Evolutionary conservation across 2,329 filamentous ascomycete genomes (phyloP).

Genomic region (Lachnellula cervina): DNA sequence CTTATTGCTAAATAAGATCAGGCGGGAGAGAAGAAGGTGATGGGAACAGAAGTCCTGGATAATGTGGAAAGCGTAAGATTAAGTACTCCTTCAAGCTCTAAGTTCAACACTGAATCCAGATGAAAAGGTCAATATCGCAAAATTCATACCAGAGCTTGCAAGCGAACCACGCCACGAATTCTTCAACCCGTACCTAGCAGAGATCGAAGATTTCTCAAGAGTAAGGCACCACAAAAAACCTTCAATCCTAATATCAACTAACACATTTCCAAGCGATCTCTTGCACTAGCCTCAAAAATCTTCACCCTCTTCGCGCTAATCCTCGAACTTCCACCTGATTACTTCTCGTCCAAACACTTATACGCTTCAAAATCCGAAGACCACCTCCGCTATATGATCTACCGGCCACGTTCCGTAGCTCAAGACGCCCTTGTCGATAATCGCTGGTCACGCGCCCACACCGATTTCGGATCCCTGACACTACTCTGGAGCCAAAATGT

Average conservation of each 20-base stretch:
- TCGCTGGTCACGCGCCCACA: constrained; percentile 39
- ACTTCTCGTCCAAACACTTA: constrained; percentile 47
- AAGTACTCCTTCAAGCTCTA: background rate
- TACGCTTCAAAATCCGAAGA: constrained; percentile 51
- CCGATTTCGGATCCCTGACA: constrained; percentile 52
- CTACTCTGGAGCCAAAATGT: constrained; percentile 55
- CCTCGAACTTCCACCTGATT: constrained; percentile 52
- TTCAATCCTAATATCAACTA: background rate
- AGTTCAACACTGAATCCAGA: background rate
- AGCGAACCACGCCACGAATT: constrained; percentile 38
- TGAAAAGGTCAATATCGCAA: constrained; percentile 47
- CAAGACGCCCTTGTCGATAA: constrained; percentile 42
- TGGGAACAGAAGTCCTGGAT: constrained; percentile 41
- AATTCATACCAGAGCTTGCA: constrained; percentile 41
- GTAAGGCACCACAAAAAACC: constrained; percentile 36
- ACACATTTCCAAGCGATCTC: constrained; percentile 3
- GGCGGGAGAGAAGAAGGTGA: constrained; percentile 13
- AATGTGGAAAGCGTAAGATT: constrained; percentile 45
- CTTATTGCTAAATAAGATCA: background rate
- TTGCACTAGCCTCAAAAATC: constrained; percentile 48
- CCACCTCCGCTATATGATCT: constrained; percentile 57
- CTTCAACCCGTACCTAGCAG: background rate
- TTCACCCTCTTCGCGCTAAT: constrained; percentile 52
- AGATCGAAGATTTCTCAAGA: constrained; percentile 5
- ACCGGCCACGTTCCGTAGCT: constrained; percentile 39